These are phyloP conservation scores for Pseudocercospora cruenta DNA, from an alignment of 2,329 filamentous ascomycete genomes.

Conservation along the genomic window DNA sequence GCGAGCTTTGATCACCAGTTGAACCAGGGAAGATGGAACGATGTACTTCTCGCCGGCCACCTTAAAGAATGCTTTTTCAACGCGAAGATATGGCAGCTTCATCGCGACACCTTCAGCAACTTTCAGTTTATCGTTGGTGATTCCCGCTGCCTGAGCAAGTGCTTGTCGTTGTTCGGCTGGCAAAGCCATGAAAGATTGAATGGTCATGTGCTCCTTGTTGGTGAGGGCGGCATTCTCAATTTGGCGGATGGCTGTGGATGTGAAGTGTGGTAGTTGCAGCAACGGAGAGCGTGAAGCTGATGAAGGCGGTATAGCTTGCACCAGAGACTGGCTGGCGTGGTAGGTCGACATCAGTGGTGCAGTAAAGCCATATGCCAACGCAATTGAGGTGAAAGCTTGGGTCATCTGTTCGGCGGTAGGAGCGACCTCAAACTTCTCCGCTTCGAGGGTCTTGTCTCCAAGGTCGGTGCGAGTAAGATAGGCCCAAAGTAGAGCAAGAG, in stretches of 20 bases:
- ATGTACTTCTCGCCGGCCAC: constrained; percentile 92
- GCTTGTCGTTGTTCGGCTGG: constrained; percentile 75
- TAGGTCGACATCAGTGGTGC: constrained; percentile 81
- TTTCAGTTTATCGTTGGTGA: constrained; percentile 76
- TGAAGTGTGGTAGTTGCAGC: constrained; percentile 88
- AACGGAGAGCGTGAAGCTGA: constrained; percentile 66
- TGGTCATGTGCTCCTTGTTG: constrained; percentile 71
- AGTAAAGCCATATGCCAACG: constrained; percentile 84
- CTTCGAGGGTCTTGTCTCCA: constrained; percentile 74
- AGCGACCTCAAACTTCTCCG: constrained; percentile 85
- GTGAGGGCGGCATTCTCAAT: constrained; percentile 62
- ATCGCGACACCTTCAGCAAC: constrained; percentile 75
- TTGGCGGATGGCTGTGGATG: constrained; percentile 61
- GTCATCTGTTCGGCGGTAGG: constrained; percentile 84
- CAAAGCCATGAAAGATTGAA: constrained; percentile 88
- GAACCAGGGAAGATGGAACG: constrained; percentile 88
- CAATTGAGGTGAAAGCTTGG: constrained; percentile 82
- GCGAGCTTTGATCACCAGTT: constrained; percentile 91
- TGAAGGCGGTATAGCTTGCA: constrained; percentile 84
- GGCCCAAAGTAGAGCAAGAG: constrained; percentile 88
- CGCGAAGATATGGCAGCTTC: constrained; percentile 79
- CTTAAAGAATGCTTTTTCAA: constrained; percentile 97
- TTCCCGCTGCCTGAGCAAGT: constrained; percentile 69
- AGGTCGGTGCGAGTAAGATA: constrained; percentile 89
- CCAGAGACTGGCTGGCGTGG: constrained; percentile 79